Evolutionary conservation across 129 eudicot species (phyloP).

Genomic region (Escallonia rubra): DNA sequence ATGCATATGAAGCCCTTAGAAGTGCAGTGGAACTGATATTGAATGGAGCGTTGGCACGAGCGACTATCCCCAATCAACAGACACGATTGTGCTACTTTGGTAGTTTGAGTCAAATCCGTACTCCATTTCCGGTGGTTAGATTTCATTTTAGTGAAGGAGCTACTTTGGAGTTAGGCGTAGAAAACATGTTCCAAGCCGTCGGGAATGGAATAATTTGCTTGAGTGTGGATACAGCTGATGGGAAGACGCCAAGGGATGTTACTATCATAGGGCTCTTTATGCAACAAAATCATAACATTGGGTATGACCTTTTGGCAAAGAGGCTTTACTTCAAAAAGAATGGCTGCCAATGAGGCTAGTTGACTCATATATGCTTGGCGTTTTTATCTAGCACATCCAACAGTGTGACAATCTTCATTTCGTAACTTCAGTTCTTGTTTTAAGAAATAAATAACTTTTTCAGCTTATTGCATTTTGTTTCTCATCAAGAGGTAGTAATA

Average conservation of each 20-base stretch:
- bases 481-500: too few species aligned
- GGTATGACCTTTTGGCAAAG: not conserved
- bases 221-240: too few species aligned
- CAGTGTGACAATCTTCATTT: too few species aligned
- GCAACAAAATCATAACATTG: not conserved
- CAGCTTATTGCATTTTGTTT: too few species aligned
- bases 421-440: too few species aligned
- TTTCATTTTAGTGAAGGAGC: not conserved
- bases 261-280: not conserved
- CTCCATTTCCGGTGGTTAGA: not conserved
- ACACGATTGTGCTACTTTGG: not conserved
- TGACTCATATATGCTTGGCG: too few species aligned
- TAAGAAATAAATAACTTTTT: too few species aligned
- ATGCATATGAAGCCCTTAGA: not conserved
- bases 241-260: not conserved
- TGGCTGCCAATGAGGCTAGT: not conserved
- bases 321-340: not conserved
- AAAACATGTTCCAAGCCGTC: not conserved
- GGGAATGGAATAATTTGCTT: not conserved
- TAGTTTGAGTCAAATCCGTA: not conserved
- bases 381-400: too few species aligned
- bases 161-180: not conserved
- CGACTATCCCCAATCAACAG: not conserved
- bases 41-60: not conserved
- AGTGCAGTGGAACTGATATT: not conserved